Evolutionary conservation across 1,284 basidiomycete species (phyloP), one percentile per base, ranked within the genome.

Genomic region (Malassezia sympodialis): DNA sequence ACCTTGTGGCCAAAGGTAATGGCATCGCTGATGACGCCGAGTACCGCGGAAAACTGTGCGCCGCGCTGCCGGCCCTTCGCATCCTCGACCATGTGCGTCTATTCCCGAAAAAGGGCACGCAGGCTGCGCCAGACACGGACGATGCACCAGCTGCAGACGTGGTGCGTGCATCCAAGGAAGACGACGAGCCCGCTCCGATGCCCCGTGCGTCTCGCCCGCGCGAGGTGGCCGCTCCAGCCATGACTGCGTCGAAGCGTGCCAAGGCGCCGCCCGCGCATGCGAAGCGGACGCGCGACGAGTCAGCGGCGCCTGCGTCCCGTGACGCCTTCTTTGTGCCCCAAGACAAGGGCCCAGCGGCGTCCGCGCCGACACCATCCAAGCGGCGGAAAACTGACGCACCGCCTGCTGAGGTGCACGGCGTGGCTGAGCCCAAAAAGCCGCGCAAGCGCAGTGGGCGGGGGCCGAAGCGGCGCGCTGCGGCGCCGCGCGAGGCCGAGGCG

Each of bases 1-100:
- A 67, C 40, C 50, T 73, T 17, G 49, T 58, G 11, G 42, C 72
- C 19, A 63, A 62, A 30, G 67, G 63, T 8, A 73, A 73, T 32
- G 49, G 48, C 5, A 62, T 73, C 3, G 53, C 64, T 4, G 31
- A 26, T 15, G 10, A 34, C 8, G 53, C 55, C 1, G 61, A 49
- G 1, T 69, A 67, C 45, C 59, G 45, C 34, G 61, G 66, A 31
- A 57, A 46, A 51, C 58, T 68, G 17, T 40, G 48, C 44, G 27
- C 24, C 11, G 24, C 56, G 19, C 54, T 62, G 23, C 63, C 62
- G 7, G 54, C 55, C 10, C 47, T 69, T 34, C 50, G 59, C n/a
- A 53, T 66, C n/a, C 45, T 69, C 4, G 65, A 69, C 30, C 62
- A 62, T 26, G 64, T 61, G 49, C 58, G 63, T 24, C 24, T 67